Evolutionary conservation across 257 asterid species (phyloP).

Genomic region (Sherardia arvensis): DNA sequence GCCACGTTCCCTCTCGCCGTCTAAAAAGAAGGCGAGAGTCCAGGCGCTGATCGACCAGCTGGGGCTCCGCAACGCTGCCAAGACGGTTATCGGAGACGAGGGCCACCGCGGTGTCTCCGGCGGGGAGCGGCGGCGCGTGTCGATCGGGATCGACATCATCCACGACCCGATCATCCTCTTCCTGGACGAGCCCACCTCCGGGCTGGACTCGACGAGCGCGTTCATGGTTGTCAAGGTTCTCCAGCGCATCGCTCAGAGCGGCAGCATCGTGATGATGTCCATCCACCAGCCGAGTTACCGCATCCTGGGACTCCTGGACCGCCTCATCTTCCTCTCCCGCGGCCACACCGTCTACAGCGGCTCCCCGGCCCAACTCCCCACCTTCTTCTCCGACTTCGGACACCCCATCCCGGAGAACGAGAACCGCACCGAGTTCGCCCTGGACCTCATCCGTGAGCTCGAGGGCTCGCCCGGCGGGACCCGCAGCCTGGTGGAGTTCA

Average conservation of each 20-base stretch:
- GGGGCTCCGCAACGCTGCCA: background rate
- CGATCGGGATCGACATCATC: conserved; percentile 74
- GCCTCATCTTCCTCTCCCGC: conserved; percentile 54
- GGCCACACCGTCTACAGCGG: conserved; percentile 82
- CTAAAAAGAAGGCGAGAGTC: background rate
- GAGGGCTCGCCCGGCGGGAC: conserved; percentile 67
- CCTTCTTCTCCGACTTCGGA: conserved; percentile 56
- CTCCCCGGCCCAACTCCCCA: conserved; percentile 40
- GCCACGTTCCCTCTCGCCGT: background rate
- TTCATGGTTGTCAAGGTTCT: conserved; percentile 72
- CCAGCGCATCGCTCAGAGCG: conserved; percentile 74
- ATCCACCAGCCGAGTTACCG: conserved; percentile 80
- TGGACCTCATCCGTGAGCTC: conserved; percentile 63
- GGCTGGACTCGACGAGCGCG: conserved; percentile 81
- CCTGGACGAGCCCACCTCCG: conserved; percentile 80
- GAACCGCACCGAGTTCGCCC: conserved; percentile 59
- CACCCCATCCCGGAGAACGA: conserved; percentile 72
- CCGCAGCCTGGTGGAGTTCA: conserved; percentile 53
- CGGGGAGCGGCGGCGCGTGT: conserved; percentile 40
- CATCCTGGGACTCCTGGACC: conserved; percentile 50
- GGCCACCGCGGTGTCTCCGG: conserved; percentile 24
- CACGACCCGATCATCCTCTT: conserved; percentile 73
- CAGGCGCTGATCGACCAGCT: background rate
- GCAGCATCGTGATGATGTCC: conserved; percentile 74
- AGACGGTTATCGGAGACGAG: background rate